A percentile compares a stretch with the other conserved stretches of the same genome.
Evolutionary conservation across 73 alveolate genomes (phyloP).

Genomic region (Stentor roeselii): DNA sequence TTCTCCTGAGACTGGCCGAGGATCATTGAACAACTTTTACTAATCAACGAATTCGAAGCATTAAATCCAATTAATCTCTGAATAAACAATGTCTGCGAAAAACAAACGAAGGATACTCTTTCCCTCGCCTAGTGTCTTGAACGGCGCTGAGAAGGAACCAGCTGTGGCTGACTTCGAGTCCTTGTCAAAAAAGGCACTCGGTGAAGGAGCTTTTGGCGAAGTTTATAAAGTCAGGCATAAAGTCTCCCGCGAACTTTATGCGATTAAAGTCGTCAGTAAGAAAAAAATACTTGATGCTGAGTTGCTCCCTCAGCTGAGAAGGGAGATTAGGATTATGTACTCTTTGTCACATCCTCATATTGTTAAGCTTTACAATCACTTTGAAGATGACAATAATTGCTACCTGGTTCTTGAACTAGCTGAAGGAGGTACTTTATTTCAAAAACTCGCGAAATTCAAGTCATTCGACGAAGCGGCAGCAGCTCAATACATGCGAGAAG

Average conservation of each 20-base stretch:
- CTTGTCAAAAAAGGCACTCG: constrained; percentile 30
- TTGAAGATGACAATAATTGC: constrained; percentile 86
- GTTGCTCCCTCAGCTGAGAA: constrained; percentile 13
- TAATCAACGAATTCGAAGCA: no score
- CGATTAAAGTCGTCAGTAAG: constrained; percentile 74
- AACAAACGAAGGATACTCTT: not conserved
- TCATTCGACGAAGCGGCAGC: constrained; percentile 48
- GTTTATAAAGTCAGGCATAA: constrained; percentile 75
- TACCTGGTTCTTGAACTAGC: constrained; percentile 75
- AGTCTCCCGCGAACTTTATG: constrained; percentile 69
- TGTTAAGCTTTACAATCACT: constrained; percentile 75
- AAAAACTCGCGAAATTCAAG: constrained; percentile 39
- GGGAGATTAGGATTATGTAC: constrained; percentile 92
- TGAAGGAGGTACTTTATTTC: constrained; percentile 45
- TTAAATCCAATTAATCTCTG: no score
- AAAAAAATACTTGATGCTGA: constrained; percentile 52
- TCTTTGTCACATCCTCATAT: constrained; percentile 85
- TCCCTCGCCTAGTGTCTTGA: constrained; percentile 29
- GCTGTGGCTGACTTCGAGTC: constrained; percentile 1
- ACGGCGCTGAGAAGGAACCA: constrained; percentile 26
- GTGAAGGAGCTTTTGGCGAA: constrained; percentile 84
- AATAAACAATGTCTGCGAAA: no score
- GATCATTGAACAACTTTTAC: no score
- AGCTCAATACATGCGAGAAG: constrained; percentile 42
- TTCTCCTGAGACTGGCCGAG: no score